These are phyloP conservation scores for Amauroascus verrucosus DNA, from an alignment of 2,329 filamentous ascomycete species.

Conservation along the genomic window DNA sequence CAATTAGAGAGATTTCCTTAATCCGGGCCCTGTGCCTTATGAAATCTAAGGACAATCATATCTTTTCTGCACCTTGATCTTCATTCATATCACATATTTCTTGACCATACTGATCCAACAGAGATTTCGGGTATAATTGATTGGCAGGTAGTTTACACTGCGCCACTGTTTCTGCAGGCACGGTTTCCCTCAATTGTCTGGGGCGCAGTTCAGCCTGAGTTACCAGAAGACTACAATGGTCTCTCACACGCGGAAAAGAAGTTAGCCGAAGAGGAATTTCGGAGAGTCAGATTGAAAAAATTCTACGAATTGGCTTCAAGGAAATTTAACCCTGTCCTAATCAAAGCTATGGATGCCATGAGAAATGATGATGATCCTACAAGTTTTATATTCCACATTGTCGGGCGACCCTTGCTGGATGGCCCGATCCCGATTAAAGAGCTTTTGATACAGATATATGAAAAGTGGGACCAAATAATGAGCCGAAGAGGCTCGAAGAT, in stretches of 20 bases:
- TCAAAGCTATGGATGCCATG: constrained; percentile 19
- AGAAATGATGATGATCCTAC: constrained; percentile 18
- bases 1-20: too few species aligned
- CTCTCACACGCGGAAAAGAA: constrained; percentile 16
- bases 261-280: constrained; percentile 4
- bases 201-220: constrained; percentile 20
- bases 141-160: constrained; percentile 21
- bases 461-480: constrained; percentile 20
- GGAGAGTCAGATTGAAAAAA: constrained; percentile 18
- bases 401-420: constrained; percentile 16
- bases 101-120: constrained; percentile 21
- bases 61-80: constrained; percentile 22
- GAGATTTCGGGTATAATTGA: constrained; percentile 23
- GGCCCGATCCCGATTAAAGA: constrained; percentile 19
- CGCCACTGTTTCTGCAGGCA: constrained; percentile 23
- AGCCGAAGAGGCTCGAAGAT: constrained; percentile 9
- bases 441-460: constrained; percentile 21
- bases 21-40: too few species aligned
- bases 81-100: constrained; percentile 29
- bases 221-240: constrained; percentile 21
- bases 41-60: too few species aligned
- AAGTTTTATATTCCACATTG: constrained; percentile 19
- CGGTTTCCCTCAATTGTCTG: constrained; percentile 20
- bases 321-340: constrained; percentile 20
- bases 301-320: constrained; percentile 21